phyloP scores from a whole-genome alignment of 352 stramenopile species.

The Phytopythium montanum region DNA sequence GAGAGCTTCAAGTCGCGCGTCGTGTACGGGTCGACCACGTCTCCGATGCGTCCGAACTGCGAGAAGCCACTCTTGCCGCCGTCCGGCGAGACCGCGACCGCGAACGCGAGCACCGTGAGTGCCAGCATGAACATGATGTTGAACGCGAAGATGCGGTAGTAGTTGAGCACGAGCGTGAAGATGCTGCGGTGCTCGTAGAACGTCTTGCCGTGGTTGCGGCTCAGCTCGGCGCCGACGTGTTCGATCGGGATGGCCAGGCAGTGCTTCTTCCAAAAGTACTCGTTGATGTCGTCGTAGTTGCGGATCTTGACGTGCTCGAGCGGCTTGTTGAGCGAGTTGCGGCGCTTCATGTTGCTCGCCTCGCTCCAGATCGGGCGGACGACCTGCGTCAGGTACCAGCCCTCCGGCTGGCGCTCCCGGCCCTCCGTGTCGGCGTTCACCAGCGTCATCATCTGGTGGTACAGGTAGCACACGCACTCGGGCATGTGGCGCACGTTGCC shows the following conservation, averaged over 20 bases:
- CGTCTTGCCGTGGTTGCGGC: constrained; percentile 64
- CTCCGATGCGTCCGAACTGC: constrained; percentile 52
- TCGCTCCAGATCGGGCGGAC: constrained; percentile 69
- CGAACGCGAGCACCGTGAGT: constrained; percentile 50
- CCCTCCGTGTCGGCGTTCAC: constrained; percentile 48
- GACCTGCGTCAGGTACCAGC: constrained; percentile 61
- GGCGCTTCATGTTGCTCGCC: constrained; percentile 68
- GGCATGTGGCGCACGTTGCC: constrained; percentile 97
- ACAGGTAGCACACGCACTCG: constrained; percentile 97
- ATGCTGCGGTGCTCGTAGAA: constrained; percentile 78
- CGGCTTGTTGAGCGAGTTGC: constrained; percentile 50
- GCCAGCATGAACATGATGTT: constrained; percentile 70
- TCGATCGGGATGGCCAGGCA: constrained; percentile 52
- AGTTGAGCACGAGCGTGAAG: constrained; percentile 70
- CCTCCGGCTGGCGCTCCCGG: constrained; percentile 32
- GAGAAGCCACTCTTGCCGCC: constrained; percentile 49
- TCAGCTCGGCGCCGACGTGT: constrained; percentile 43
- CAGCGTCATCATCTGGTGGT: constrained; percentile 80
- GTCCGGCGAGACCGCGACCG: constrained; percentile 49
- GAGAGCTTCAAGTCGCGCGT: constrained; percentile 52
- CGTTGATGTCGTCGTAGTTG: constrained; percentile 83
- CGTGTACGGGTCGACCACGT: constrained; percentile 50
- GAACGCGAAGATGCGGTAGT: constrained; percentile 84
- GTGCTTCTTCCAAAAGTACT: constrained; percentile 76
- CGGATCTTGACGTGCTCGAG: constrained; percentile 73